phyloP scores from a whole-genome alignment of 495 filamentous ascomycete species.

The Talaromyces borbonicus region DNA sequence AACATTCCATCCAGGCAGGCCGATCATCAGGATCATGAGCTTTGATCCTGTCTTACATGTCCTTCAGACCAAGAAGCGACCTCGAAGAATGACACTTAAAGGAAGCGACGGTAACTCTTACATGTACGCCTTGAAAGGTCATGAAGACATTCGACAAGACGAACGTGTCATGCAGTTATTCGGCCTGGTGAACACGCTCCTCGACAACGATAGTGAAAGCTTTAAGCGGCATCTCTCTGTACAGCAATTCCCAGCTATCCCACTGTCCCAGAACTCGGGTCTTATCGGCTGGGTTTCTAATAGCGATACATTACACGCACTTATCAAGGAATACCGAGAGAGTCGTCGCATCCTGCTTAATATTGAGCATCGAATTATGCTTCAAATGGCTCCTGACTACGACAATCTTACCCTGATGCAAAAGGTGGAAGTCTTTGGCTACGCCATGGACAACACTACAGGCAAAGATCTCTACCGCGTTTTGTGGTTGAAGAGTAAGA shows the following conservation, averaged over 20 bases:
- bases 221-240: constrained; percentile 96
- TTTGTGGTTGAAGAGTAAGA: constrained; percentile 96
- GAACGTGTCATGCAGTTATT: constrained; percentile 99
- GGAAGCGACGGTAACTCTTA: constrained; percentile 82
- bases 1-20: constrained; percentile 82
- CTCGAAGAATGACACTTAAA: constrained; percentile 75
- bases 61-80: constrained; percentile 93
- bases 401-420: constrained; percentile 98
- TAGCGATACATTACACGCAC: constrained; percentile 88
- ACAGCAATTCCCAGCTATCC: constrained; percentile 88
- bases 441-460: constrained; percentile 97
- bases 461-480: constrained; percentile 97
- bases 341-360: constrained; percentile 94
- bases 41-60: constrained; percentile 86
- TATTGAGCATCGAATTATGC: constrained; percentile 98
- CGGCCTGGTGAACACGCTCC: constrained; percentile 86
- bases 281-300: constrained; percentile 96
- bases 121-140: constrained; percentile 85
- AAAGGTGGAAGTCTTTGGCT: constrained; percentile 98
- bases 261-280: constrained; percentile 90
- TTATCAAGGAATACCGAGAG: constrained; percentile 96
- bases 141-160: constrained; percentile 97
- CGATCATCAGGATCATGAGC: constrained; percentile 72
- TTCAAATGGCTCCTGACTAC: constrained; percentile 99
- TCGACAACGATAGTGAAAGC: constrained; percentile 84